Base-by-base conservation (phyloP, 2,329 filamentous ascomycete genomes). In the Periconia sp. region DNA sequence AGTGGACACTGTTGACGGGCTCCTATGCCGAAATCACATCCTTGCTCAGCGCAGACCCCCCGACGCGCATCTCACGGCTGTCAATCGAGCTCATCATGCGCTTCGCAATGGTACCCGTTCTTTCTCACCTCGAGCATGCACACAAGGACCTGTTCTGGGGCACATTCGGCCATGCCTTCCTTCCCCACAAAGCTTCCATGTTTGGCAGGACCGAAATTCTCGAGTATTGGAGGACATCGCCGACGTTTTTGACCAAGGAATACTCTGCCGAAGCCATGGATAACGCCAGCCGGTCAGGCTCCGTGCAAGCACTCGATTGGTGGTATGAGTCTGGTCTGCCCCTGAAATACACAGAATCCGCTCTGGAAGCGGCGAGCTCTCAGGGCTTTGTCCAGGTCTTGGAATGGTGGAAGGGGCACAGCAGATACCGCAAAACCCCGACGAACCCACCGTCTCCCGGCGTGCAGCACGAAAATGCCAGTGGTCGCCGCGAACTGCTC, bases 31-130 rank as follows among this genome's bases (percentile, higher is more conserved):
- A 87, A 33, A 87, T 96, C 57, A 91, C 90, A 69, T 83, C 85
- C 49, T 87, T 90, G 64, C 82, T 96, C 41, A 78, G 88, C 7
- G 75, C 84, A 37, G 88, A 90, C 17, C 87, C 89, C 0, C 85
- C 88, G 33, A 85, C 85, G 23, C 88, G 91, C 59, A 81, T 97
- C 13, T 94, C 92, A 0, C 88, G 88, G 2, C 80, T 95, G 1
- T 90, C 90, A 37, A 89, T 94, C 57, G 92, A 92, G 66, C 83
- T 96, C 41, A 92, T 96, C 62, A 91, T 97, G 77, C 92, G 94
- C 60, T 97, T 97, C 71, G 90, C 88, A 41, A 87, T 93, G 62
- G 89, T 88, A 15, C 85, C 89, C 13, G 85, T 96, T 3, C 83
- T 97, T 33, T 83, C 84, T 2, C 92, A 89, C 65, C 77, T 91